phyloP scores from a whole-genome alignment of 345 rosid species.

The Eutrema yunnanense region DNA sequence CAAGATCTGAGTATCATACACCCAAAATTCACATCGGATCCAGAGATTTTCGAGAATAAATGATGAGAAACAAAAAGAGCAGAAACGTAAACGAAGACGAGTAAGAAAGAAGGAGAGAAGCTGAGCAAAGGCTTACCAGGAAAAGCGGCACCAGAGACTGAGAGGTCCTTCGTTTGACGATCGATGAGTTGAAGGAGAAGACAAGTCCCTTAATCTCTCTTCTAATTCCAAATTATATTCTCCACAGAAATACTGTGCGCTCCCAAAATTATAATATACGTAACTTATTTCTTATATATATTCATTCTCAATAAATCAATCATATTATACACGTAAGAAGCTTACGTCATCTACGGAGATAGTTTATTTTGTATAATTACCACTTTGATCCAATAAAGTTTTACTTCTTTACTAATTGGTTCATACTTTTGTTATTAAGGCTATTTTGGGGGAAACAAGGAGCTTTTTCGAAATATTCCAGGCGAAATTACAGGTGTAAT shows the following conservation, averaged over 20 bases:
- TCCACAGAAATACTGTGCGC: neutral
- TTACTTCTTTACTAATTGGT: neutral
- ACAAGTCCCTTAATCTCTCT: conserved; percentile 26
- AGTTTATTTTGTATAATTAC: neutral
- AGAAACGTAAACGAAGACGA: neutral
- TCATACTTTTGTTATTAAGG: neutral
- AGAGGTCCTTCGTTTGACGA: conserved; percentile 23
- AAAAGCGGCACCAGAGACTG: conserved; percentile 14
- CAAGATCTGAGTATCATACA: conserved; percentile 20
- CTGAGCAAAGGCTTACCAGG: neutral
- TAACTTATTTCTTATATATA: too few relatives aligned
- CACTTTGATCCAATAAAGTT: neutral
- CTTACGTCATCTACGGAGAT: neutral
- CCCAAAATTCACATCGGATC: conserved; percentile 30
- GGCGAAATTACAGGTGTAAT: conserved; percentile 4
- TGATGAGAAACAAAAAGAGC: neutral
- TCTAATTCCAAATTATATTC: neutral
- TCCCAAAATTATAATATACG: neutral
- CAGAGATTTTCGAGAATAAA: conserved; percentile 4
- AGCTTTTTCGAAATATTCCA: neutral
- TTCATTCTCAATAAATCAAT: too few relatives aligned
- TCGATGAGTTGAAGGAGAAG: conserved; percentile 25
- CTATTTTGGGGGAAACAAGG: neutral
- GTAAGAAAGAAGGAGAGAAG: neutral
- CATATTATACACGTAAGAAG: neutral